A percentile compares a stretch with the other conserved stretches of the same genome.
These are phyloP conservation scores for Parascedosporium putredinis DNA, from an alignment of 2,329 filamentous ascomycete species.

Conservation along the genomic window DNA sequence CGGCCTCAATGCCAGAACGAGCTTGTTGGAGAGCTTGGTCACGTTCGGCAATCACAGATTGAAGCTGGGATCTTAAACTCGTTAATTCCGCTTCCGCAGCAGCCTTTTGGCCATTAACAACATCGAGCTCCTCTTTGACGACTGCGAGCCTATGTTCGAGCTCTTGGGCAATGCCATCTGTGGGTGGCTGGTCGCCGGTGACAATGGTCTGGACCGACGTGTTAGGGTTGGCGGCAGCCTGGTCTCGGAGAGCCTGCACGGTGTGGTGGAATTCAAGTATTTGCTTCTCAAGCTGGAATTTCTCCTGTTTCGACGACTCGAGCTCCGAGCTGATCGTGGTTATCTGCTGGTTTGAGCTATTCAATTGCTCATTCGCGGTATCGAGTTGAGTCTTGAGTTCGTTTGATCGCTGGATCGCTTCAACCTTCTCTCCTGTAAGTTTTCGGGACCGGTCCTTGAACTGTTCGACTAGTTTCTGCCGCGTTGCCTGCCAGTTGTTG, in stretches of 20 bases:
- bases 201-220: slow-evolving; percentile 6
- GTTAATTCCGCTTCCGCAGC: slow-evolving; percentile 54
- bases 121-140: slow-evolving; percentile 52
- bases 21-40: slow-evolving; percentile 44
- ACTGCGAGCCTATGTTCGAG: slow-evolving; percentile 39
- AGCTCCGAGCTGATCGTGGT: slow-evolving; percentile 32
- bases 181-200: slow-evolving; percentile 12
- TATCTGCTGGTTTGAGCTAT: slow-evolving; percentile 44
- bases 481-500: slow-evolving; percentile 38
- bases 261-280: slow-evolving; percentile 32
- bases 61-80: slow-evolving; percentile 46
- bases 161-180: slow-evolving; percentile 34
- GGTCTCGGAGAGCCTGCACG: slow-evolving; percentile 26
- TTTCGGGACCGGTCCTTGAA: slow-evolving; percentile 50
- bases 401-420: slow-evolving; percentile 40
- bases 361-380: slow-evolving; percentile 41
- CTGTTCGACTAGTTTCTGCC: slow-evolving; percentile 47
- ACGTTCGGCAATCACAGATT: slow-evolving; percentile 50
- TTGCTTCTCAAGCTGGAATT: slow-evolving; percentile 29
- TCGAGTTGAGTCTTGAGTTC: slow-evolving; percentile 40
- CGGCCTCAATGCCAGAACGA: slow-evolving; percentile 24
- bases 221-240: slow-evolving; percentile 14
- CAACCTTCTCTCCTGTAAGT: slow-evolving; percentile 43
- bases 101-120: slow-evolving; percentile 56
- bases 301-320: slow-evolving; percentile 22